A percentile compares a stretch with the other conserved stretches of the same genome.
Conservation (phyloP, 306 rosid genomes). For the Begonia fuchsioides region DNA sequence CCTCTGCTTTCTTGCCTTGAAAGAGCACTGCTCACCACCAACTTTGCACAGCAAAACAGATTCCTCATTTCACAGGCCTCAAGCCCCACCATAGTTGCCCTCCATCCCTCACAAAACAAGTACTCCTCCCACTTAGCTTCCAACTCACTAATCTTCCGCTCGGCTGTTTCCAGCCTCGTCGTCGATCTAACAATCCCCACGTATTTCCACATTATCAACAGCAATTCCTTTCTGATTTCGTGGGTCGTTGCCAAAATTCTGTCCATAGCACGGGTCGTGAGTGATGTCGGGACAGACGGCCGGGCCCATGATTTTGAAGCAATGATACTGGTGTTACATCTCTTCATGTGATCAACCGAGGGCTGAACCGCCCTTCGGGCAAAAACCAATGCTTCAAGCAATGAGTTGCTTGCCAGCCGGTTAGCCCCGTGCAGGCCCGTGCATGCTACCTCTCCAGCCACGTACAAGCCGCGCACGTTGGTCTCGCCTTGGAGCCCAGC, state of each 20-base stretch:
- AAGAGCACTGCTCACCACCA: slow-evolving; percentile 82
- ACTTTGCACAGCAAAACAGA: slow-evolving; percentile 76
- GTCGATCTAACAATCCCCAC: slow-evolving; percentile 89
- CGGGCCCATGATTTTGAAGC: slow-evolving; percentile 18
- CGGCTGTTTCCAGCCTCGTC: slow-evolving; percentile 51
- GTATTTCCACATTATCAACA: slow-evolving; percentile 61
- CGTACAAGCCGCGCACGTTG: slow-evolving; percentile 57
- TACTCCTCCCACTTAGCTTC: slow-evolving; percentile 78
- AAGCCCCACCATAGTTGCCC: slow-evolving; percentile 59
- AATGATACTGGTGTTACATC: slow-evolving; percentile 25
- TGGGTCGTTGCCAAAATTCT: slow-evolving; percentile 30
- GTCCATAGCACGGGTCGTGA: slow-evolving; percentile 18
- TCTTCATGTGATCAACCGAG: slow-evolving; percentile 56
- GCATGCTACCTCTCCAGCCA: slow-evolving; percentile 84
- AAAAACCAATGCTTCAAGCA: slow-evolving; percentile 95
- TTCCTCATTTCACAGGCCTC: slow-evolving; percentile 93
- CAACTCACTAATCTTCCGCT: slow-evolving; percentile 40
- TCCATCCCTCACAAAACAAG: slow-evolving; percentile 60
- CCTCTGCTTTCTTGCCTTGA: slow-evolving; percentile 91
- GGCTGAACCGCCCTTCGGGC: slow-evolving; percentile 85
- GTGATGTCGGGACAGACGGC: slow-evolving; percentile 26
- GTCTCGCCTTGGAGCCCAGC: slow-evolving; percentile 93
- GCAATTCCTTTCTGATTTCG: slow-evolving; percentile 48
- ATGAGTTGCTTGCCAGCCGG: slow-evolving; percentile 93
- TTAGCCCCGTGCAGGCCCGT: slow-evolving; percentile 56